Evolutionary conservation across 2,329 filamentous ascomycete genomes (phyloP), one percentile per base, ranked within the genome.

Genomic region (Mycogone perniciosa): DNA sequence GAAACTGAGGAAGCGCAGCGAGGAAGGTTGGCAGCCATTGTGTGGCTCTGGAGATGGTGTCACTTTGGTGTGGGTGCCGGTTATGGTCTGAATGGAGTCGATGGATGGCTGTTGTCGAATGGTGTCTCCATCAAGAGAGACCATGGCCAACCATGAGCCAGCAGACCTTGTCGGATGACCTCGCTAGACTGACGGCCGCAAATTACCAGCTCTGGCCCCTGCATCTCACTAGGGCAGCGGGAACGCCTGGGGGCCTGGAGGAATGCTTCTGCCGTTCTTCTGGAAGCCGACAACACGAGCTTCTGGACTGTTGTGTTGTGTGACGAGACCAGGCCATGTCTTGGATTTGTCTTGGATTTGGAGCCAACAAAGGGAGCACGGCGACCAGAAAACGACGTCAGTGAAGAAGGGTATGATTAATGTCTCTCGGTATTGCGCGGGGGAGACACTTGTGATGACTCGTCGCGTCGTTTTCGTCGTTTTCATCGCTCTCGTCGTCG

Each of bases 161-260:
- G 41, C 42, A 45, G 29, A 37, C 37, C 40, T 50, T 42, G 42
- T 53, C 51, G 46, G 40, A 46, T 53, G 51, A 53, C 51, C 49
- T 42, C 27, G 38, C 49, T 34, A 39, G 49, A 31, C 42, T 33
- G 27, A 39, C 44, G 30, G 51, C 37, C 51, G 51, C 38, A 53
- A 53, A 53, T 53, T 53, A 53, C 35, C 51, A 50, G 46, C 51
- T 49, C 39, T 35, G 31, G 30, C 46, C 43, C 51, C 51, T 53
- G 50, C 50, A 48, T 50, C 41, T 41, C 37, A 31, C 34, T 46
- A 44, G 34, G 46, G 50, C 31, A 43, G 46, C 46, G 50, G 46
- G 46, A 50, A 44, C 46, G 46, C 33, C 48, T 48, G 50, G 46
- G 42, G 44, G 8, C 44, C 50, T 44, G 50, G 33, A 44, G 29